These are phyloP conservation scores for Saururus chinensis DNA, from an alignment of 164 flowering plant genomes.

Conservation along the genomic window DNA sequence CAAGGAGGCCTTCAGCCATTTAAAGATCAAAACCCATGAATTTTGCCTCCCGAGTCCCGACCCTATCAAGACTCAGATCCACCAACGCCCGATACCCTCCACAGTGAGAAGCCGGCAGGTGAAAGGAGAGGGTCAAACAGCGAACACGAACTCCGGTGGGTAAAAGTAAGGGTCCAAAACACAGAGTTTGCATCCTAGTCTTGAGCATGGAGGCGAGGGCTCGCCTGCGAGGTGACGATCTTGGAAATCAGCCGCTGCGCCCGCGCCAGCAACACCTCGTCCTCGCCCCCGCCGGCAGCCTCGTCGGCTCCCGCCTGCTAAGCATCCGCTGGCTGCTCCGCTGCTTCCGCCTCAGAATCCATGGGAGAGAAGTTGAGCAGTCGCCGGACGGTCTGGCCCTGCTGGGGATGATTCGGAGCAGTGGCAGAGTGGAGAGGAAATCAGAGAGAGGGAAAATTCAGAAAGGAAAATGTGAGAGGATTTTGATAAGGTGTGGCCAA, in stretches of 20 bases:
- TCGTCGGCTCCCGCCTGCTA: slow-evolving; percentile 12
- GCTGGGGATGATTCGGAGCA: background rate
- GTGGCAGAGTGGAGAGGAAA: background rate
- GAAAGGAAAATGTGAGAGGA: background rate
- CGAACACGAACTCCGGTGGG: too few relatives aligned
- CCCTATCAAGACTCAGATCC: too few relatives aligned
- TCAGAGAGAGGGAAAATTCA: background rate
- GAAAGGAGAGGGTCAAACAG: too few relatives aligned
- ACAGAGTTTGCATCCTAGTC: slow-evolving; percentile 58
- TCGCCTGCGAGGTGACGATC: slow-evolving; percentile 34
- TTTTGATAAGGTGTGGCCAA: too few relatives aligned
- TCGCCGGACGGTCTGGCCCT: background rate
- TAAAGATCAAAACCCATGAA: too few relatives aligned
- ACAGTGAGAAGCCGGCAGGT: too few relatives aligned
- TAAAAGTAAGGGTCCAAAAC: background rate
- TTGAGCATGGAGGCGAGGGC: slow-evolving; percentile 70
- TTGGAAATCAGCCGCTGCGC: slow-evolving; percentile 41
- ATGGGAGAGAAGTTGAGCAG: background rate
- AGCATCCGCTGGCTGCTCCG: slow-evolving; percentile 8
- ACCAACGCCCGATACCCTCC: too few relatives aligned
- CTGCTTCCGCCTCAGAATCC: slow-evolving; percentile 7
- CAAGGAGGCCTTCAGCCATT: too few relatives aligned
- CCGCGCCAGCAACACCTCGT: slow-evolving; percentile 21
- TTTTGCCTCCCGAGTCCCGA: too few relatives aligned
- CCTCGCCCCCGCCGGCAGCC: slow-evolving; percentile 14